Evolutionary conservation across 208 protist species (phyloP), one percentile per base, ranked within the genome.

Genomic region (Acanthamoeba castellanii): DNA sequence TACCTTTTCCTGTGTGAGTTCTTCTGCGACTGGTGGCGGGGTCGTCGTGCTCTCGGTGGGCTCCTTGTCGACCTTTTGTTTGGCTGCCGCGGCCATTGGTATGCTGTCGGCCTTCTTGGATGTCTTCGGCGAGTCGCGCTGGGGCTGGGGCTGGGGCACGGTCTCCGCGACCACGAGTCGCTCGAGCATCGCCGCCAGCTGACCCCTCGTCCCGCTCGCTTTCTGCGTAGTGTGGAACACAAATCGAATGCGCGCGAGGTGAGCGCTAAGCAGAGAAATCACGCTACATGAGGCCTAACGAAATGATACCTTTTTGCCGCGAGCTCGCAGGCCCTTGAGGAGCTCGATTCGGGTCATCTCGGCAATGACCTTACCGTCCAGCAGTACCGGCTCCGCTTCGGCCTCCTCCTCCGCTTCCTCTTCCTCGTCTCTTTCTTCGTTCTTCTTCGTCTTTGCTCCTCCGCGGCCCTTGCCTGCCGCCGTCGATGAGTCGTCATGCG

Each of bases 261-360:
- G 32, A 45, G 47, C 6, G 66, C 22, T 20, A 14, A n/a, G 66
- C 6, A 18, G 18, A 18, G n/a, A 25, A 9, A n/a, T 64, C 14
- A 27, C 57, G 66, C 13, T 3, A 74, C 13, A 25, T 16, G n/a
- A 34, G 30, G 66, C n/a, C 18, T 5, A 32, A 74, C n/a, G 22
- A 42, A 45, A 42, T 22, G 32, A 50, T 64, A 64, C 81, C 81
- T 88, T 88, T 13, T 37, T 57, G 27, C 81, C 81, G 37, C 81
- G 81, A 13, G 81, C 81, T 32, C 81, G 81, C 6, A 88, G 81
- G 22, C 34, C 81, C 50, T 88, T 88, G 32, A 88, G 52, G 30
- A 88, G 6, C 52, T 88, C 81, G 27, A 88, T 30, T 32, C 81
- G 81, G 20, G 45, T 88, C 81, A 88, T 88, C 50, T 88, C 81